phyloP scores from a whole-genome alignment of 73 alveolate species.

The Symbiodinium natans region DNA sequence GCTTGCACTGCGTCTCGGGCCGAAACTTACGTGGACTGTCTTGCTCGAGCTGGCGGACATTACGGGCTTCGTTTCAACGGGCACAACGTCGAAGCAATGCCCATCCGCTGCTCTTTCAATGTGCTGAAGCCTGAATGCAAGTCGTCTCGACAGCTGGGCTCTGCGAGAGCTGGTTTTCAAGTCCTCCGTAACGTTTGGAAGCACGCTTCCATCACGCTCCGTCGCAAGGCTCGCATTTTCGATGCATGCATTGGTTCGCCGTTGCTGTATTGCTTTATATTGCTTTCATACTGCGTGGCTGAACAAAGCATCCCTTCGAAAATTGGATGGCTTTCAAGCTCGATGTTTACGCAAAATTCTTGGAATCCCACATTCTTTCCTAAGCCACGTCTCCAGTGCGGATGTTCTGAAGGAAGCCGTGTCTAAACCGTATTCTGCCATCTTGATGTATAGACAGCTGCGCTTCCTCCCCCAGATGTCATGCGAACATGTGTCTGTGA shows the following conservation, averaged over 20 bases:
- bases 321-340: background rate
- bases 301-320: background rate
- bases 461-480: background rate
- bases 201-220: background rate
- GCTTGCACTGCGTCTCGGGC: background rate
- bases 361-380: background rate
- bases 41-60: background rate
- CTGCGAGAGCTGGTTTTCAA: background rate
- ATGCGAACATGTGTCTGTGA: background rate
- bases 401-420: background rate
- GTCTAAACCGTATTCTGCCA: background rate
- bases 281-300: constrained; percentile 1
- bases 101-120: background rate
- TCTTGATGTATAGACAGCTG: background rate
- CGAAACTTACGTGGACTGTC: background rate
- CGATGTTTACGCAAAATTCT: background rate
- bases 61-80: background rate
- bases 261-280: no score
- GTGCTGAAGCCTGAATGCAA: background rate
- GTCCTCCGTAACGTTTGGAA: background rate
- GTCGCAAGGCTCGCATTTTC: no score
- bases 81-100: background rate
- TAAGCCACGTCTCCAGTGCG: background rate
- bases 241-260: no score
- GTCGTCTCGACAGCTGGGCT: background rate